A percentile compares a stretch with the other conserved stretches of the same genome.
Evolutionary conservation across 257 asterid species (phyloP).

Genomic region (Penstemon davidsonii): DNA sequence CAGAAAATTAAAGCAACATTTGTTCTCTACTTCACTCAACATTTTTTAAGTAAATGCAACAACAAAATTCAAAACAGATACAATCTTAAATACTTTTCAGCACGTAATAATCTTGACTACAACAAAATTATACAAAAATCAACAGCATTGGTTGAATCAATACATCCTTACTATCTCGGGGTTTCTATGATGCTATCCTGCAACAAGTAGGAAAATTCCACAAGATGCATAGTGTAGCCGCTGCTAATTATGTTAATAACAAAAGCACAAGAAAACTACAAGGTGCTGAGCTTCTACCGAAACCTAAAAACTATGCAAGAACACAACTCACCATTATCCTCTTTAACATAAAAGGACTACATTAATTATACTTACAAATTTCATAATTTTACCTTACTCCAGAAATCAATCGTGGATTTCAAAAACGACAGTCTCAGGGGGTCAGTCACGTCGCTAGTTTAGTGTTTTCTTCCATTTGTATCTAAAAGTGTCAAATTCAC

Average conservation of each 20-base stretch:
- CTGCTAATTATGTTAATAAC: background rate
- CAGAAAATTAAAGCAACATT: background rate
- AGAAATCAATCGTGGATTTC: too few relatives aligned
- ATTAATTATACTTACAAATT: constrained; percentile 1
- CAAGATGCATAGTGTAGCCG: background rate
- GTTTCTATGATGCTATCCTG: background rate
- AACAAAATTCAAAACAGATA: background rate
- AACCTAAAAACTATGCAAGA: constrained; percentile 6
- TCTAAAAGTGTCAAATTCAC: too few relatives aligned
- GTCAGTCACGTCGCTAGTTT: too few relatives aligned
- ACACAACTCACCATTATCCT: background rate
- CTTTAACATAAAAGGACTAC: background rate
- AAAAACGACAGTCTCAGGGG: too few relatives aligned
- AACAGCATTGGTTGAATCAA: background rate
- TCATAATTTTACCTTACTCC: background rate
- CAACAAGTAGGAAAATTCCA: background rate
- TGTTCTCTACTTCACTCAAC: too few relatives aligned
- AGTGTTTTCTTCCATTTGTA: too few relatives aligned
- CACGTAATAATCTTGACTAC: background rate
- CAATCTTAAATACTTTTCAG: too few relatives aligned
- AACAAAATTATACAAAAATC: background rate
- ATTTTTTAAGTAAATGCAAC: background rate
- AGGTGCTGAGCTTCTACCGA: background rate
- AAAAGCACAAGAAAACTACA: background rate
- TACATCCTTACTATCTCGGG: background rate